Conservation (phyloP, 345 rosid species). For the Ceriops decandra region DNA sequence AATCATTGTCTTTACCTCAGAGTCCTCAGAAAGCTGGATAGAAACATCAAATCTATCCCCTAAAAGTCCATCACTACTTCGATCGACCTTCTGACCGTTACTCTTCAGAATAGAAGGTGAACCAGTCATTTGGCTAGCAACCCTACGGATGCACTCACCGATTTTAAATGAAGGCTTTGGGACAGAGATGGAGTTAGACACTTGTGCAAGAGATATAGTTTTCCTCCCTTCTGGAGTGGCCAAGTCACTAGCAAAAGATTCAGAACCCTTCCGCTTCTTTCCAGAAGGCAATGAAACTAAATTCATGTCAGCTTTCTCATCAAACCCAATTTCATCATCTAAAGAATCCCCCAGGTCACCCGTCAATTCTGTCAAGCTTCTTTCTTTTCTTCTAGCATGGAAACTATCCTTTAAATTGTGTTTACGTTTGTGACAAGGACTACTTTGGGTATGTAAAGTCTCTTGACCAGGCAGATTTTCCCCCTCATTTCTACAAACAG, state of each 20-base stretch:
- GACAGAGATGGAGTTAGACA: conserved; percentile 28
- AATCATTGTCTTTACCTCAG: conserved; percentile 25
- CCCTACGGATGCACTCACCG: conserved; percentile 87
- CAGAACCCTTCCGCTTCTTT: conserved; percentile 53
- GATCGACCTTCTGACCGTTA: conserved; percentile 38
- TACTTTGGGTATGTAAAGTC: conserved; percentile 25
- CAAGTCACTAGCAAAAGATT: conserved; percentile 44
- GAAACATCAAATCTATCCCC: conserved; percentile 41
- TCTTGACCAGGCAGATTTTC: conserved; percentile 20
- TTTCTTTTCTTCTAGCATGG: conserved; percentile 48
- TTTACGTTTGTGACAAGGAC: conserved; percentile 48
- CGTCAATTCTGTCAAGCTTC: conserved; percentile 49
- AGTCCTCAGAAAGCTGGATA: conserved; percentile 35
- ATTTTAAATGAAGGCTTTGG: conserved; percentile 83
- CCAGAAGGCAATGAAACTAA: conserved; percentile 40
- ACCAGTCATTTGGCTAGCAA: conserved; percentile 89
- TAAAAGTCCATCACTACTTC: conserved; percentile 20
- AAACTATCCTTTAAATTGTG: conserved; percentile 58
- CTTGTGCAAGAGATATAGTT: conserved; percentile 62
- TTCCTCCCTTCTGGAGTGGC: conserved; percentile 46
- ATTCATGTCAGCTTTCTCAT: conserved; percentile 33
- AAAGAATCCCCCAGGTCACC: conserved; percentile 43
- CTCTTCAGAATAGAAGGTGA: conserved; percentile 57
- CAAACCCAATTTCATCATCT: conserved; percentile 43
- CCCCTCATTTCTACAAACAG: conserved; percentile 23